These are phyloP conservation scores for Rhamnella rubrinervis DNA, from an alignment of 331 rosid species.

Conservation along the genomic window DNA sequence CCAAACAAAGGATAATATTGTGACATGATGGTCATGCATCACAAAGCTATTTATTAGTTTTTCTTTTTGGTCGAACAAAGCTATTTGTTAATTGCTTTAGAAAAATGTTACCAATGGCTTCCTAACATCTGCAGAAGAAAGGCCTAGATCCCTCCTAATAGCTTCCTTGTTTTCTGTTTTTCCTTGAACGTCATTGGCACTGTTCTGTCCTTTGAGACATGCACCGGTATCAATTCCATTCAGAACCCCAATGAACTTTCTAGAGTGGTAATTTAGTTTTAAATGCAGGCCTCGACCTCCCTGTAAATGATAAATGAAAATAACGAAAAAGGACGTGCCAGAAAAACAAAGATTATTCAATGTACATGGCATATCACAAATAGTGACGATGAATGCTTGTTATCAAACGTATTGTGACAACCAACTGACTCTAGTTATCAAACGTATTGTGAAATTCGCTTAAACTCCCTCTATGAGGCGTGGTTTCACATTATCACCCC, in stretches of 20 bases:
- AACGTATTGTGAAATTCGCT: not conserved
- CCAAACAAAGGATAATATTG: not conserved
- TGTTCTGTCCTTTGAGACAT: conserved; percentile 82
- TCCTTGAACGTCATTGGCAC: conserved; percentile 76
- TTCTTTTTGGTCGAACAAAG: too few relatives aligned
- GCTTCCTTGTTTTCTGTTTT: conserved; percentile 83
- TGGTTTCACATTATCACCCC: too few relatives aligned
- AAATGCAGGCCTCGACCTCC: conserved; percentile 91
- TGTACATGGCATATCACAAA: not conserved
- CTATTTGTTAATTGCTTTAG: too few relatives aligned
- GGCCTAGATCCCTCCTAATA: conserved; percentile 63
- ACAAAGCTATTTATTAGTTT: not conserved
- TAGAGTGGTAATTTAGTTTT: conserved; percentile 72
- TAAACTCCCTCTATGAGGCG: not conserved
- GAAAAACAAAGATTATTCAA: not conserved
- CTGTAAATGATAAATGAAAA: conserved; percentile 47
- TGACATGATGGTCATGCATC: conserved; percentile 8
- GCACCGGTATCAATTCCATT: conserved; percentile 92
- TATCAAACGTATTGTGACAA: not conserved
- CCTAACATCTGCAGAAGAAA: conserved; percentile 60
- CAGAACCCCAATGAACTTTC: conserved; percentile 81
- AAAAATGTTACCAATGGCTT: conserved; percentile 78
- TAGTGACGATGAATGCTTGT: not conserved
- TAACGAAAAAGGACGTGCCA: conserved; percentile 11
- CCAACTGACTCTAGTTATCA: not conserved